A percentile compares a stretch with the other conserved stretches of the same genome.
phyloP scores from a whole-genome alignment of 1,284 basidiomycete species.

The Naganishia sp. region DNA sequence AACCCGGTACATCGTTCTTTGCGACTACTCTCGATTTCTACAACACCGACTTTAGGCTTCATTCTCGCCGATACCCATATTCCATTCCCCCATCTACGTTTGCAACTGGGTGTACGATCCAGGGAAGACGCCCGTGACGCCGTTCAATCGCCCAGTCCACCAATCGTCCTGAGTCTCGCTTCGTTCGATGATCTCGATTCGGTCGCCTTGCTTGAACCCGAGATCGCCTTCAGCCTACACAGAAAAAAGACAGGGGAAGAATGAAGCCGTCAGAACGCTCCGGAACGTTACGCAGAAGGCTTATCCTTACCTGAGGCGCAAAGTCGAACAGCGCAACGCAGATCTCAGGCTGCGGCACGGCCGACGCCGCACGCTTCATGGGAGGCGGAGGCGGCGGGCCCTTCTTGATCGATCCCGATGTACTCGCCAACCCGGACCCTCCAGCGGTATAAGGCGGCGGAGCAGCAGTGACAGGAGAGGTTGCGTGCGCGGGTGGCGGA shows the following conservation, averaged over 20 bases:
- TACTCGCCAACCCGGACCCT: conserved; percentile 55
- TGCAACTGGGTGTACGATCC: conserved; percentile 61
- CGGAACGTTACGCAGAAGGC: conserved; percentile 1
- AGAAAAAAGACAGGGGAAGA: too few relatives aligned
- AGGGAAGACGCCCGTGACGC: conserved; percentile 87
- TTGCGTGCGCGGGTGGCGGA: conserved; percentile 53
- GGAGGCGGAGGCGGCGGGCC: conserved; percentile 85
- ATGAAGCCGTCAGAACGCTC: neutral
- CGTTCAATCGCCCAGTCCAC: conserved; percentile 93
- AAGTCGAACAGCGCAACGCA: conserved; percentile 97
- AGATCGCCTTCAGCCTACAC: conserved; percentile 86
- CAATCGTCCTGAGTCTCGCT: conserved; percentile 87
- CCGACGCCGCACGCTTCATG: conserved; percentile 72
- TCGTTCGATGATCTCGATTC: conserved; percentile 87
- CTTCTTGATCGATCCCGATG: conserved; percentile 64
- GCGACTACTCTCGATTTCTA: neutral
- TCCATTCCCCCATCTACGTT: neutral
- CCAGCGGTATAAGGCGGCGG: conserved; percentile 53
- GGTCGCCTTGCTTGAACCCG: conserved; percentile 86
- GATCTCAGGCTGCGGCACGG: conserved; percentile 62
- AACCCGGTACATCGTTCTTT: too few relatives aligned
- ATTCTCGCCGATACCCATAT: too few relatives aligned
- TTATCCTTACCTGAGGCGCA: conserved; percentile 66
- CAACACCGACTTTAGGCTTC: neutral
- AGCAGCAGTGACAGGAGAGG: conserved; percentile 33